Evolutionary conservation across 352 stramenopile species (phyloP).

Genomic region (Phytophthora gonapodyides): DNA sequence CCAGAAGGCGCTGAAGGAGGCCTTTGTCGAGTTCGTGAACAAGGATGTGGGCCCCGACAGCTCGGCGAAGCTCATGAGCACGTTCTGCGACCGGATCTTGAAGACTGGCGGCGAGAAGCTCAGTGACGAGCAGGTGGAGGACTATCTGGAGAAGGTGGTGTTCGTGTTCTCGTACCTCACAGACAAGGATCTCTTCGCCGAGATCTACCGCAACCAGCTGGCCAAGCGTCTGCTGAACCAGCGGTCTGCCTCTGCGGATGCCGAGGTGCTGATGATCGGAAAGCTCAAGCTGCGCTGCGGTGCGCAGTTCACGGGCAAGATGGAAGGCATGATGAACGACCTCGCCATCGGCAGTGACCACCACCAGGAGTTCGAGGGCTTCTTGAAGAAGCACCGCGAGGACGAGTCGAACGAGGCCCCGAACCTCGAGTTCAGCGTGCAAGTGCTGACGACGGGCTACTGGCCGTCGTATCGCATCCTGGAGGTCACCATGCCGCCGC

Average conservation of each 20-base stretch:
- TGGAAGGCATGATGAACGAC: slow-evolving; percentile 99
- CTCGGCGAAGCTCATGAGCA: slow-evolving; percentile 99
- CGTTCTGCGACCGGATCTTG: slow-evolving; percentile 99
- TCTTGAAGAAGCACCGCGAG: slow-evolving; percentile 89
- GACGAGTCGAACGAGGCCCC: slow-evolving; percentile 50
- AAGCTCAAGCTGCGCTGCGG: slow-evolving; percentile 99
- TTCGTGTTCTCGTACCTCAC: slow-evolving; percentile 99
- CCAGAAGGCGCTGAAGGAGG: slow-evolving; percentile 99
- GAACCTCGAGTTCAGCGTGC: slow-evolving; percentile 95
- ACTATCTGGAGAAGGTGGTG: slow-evolving; percentile 97
- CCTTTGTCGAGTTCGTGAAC: slow-evolving; percentile 99
- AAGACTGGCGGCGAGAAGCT: slow-evolving; percentile 99
- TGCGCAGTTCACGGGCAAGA: slow-evolving; percentile 99
- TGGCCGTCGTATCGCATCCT: slow-evolving; percentile 98
- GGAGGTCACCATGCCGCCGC: slow-evolving; percentile 94
- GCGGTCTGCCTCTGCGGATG: slow-evolving; percentile 97
- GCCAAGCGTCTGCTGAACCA: slow-evolving; percentile 98
- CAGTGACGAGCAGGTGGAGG: slow-evolving; percentile 96
- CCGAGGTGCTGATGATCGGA: slow-evolving; percentile 99
- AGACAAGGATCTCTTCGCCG: slow-evolving; percentile 99
- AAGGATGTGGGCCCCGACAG: slow-evolving; percentile 97
- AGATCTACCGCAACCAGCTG: slow-evolving; percentile 99
- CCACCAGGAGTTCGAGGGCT: slow-evolving; percentile 95
- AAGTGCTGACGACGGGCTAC: slow-evolving; percentile 98
- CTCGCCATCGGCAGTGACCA: slow-evolving; percentile 97